These are phyloP conservation scores for Mycena amicta DNA, from an alignment of 768 basidiomycete species.

Conservation along the genomic window DNA sequence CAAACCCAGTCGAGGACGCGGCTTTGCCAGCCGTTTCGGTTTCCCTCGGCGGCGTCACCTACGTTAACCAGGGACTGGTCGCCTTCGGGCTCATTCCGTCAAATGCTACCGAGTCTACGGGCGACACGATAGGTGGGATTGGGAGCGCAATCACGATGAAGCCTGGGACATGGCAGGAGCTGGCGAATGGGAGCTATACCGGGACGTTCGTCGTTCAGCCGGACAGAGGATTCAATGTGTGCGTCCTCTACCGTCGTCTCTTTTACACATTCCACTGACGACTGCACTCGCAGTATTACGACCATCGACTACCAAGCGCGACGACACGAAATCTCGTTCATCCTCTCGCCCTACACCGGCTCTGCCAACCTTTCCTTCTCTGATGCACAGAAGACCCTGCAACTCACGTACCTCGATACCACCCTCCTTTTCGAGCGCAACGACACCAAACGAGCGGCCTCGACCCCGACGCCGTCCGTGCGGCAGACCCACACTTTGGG, in stretches of 20 bases:
- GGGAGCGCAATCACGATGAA: slow-evolving; percentile 65
- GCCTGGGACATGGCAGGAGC: slow-evolving; percentile 44
- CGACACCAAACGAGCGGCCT: slow-evolving; percentile 54
- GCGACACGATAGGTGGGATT: slow-evolving; percentile 63
- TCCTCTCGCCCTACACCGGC: slow-evolving; percentile 57
- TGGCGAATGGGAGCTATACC: slow-evolving; percentile 40
- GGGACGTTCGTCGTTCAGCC: slow-evolving; percentile 60
- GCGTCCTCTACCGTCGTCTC: slow-evolving; percentile 19
- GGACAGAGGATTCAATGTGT: slow-evolving; percentile 66
- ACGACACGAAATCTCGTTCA: slow-evolving; percentile 63
- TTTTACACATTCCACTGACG: too few relatives aligned
- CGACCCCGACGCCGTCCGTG: slow-evolving; percentile 51
- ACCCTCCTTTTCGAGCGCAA: slow-evolving; percentile 51
- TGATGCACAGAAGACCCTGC: slow-evolving; percentile 52
- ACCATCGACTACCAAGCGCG: slow-evolving; percentile 66
- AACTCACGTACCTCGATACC: slow-evolving; percentile 52
- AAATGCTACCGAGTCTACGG: slow-evolving; percentile 56
- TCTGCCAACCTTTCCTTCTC: slow-evolving; percentile 47
- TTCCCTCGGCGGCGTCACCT: slow-evolving; percentile 14
- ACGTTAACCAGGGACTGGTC: slow-evolving; percentile 49
- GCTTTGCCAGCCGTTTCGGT: slow-evolving; percentile 7
- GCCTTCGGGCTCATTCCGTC: slow-evolving; percentile 66
- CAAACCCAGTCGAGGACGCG: too few relatives aligned
- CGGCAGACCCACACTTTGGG: slow-evolving; percentile 36
- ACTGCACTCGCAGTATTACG: slow-evolving; percentile 47